A percentile compares a stretch with the other conserved stretches of the same genome.
Evolutionary conservation across 805 yeast genomes (phyloP).

Genomic region (Cyberlindnera misumaiensis): DNA sequence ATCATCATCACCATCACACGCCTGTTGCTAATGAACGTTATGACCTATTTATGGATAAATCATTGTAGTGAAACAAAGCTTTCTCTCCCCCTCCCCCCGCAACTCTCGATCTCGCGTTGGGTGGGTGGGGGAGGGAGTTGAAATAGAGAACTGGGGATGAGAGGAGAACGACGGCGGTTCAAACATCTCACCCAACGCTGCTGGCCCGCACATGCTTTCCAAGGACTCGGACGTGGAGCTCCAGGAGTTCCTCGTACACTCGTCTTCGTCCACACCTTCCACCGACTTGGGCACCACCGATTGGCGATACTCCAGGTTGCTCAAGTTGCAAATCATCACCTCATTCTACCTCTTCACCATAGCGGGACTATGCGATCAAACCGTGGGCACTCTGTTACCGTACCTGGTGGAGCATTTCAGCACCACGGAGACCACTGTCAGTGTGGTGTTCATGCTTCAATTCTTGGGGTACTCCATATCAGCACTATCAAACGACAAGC

Average conservation of each 20-base stretch:
- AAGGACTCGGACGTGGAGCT: conserved; percentile 2
- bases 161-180: no score
- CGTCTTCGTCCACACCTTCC: background rate
- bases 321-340: conserved; percentile 38
- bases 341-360: conserved; percentile 35
- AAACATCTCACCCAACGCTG: no score
- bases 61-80: no score
- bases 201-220: no score
- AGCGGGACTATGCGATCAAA: conserved; percentile 54
- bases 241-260: conserved; percentile 9
- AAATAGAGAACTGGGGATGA: no score
- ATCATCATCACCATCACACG: no score
- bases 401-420: conserved; percentile 39
- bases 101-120: no score
- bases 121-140: no score
- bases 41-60: no score
- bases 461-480: conserved; percentile 49
- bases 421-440: conserved; percentile 40
- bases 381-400: conserved; percentile 55
- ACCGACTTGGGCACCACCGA: conserved; percentile 6
- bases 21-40: no score
- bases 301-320: conserved; percentile 27
- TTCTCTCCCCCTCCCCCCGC: no score
- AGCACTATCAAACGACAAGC: conserved; percentile 40
- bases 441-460: conserved; percentile 45